These are phyloP conservation scores for Pythium sp. DNA, from an alignment of 352 stramenopile species.

Conservation along the genomic window DNA sequence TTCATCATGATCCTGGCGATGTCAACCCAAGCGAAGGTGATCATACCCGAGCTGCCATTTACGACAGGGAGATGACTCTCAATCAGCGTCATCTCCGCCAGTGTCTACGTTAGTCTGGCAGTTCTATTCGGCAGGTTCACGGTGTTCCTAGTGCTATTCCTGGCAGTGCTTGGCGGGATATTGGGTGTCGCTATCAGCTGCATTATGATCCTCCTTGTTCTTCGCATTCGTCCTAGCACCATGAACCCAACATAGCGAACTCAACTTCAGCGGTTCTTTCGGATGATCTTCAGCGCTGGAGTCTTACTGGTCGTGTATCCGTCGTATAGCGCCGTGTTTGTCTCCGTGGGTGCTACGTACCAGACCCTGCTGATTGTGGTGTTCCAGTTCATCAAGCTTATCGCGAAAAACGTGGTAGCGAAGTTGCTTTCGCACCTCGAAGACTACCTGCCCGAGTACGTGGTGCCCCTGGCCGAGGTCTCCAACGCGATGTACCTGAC, in stretches of 20 bases:
- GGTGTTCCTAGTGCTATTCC: constrained; percentile 2
- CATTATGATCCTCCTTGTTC: background rate
- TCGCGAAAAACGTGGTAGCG: constrained; percentile 24
- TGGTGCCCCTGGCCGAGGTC: constrained; percentile 41
- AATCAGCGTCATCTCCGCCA: background rate
- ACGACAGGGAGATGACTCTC: background rate
- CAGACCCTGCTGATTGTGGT: constrained; percentile 16
- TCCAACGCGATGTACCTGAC: constrained; percentile 43
- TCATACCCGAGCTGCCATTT: constrained; percentile 9
- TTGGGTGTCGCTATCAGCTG: background rate
- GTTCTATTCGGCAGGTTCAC: background rate
- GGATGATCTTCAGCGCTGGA: background rate
- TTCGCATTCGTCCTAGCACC: constrained; percentile 2
- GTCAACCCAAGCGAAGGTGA: background rate
- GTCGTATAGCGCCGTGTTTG: constrained; percentile 22
- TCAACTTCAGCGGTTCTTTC: constrained; percentile 7
- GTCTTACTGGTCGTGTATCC: constrained; percentile 21
- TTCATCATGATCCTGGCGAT: constrained; percentile 7
- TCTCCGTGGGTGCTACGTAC: too few relatives aligned
- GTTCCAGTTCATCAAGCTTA: constrained; percentile 22
- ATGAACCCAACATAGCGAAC: constrained; percentile 1
- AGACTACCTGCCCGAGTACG: constrained; percentile 31
- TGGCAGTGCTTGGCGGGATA: background rate
- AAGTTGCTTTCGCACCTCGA: constrained; percentile 23
- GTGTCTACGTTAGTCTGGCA: background rate